These are phyloP conservation scores for Wilcoxina mikolae DNA, from an alignment of 495 filamentous ascomycete species.

Conservation along the genomic window DNA sequence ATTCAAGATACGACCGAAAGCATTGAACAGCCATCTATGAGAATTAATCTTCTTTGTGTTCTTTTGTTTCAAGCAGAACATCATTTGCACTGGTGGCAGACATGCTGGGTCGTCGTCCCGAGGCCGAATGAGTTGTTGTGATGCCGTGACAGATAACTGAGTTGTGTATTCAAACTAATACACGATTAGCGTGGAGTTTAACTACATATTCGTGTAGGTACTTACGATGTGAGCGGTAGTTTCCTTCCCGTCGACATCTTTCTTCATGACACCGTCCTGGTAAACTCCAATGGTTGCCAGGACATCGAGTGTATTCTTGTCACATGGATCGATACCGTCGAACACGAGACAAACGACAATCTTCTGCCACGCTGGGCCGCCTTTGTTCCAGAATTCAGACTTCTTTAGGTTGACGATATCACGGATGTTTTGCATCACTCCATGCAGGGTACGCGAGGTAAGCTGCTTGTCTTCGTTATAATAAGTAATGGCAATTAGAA, in stretches of 20 bases:
- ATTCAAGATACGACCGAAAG: slow-evolving; percentile 31
- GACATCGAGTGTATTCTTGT: slow-evolving; percentile 31
- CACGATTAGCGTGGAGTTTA: slow-evolving; percentile 9
- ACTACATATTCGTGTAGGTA: no score
- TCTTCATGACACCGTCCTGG: slow-evolving; percentile 32
- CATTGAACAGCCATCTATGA: slow-evolving; percentile 33
- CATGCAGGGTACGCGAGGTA: slow-evolving; percentile 31
- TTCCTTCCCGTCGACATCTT: slow-evolving; percentile 30
- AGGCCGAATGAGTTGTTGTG: slow-evolving; percentile 89
- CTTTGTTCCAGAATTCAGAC: slow-evolving; percentile 31
- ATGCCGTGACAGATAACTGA: slow-evolving; percentile 39
- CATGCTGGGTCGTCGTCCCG: slow-evolving; percentile 36
- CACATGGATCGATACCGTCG: slow-evolving; percentile 31
- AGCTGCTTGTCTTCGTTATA: slow-evolving; percentile 33
- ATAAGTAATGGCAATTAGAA: slow-evolving; percentile 33
- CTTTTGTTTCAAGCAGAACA: slow-evolving; percentile 34
- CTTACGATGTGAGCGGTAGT: slow-evolving; percentile 33
- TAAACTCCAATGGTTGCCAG: slow-evolving; percentile 32
- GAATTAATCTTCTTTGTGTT: slow-evolving; percentile 35
- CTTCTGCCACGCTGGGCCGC: slow-evolving; percentile 33
- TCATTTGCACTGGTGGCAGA: slow-evolving; percentile 30
- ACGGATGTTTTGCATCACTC: slow-evolving; percentile 33
- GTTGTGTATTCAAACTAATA: slow-evolving; percentile 31
- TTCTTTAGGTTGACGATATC: slow-evolving; percentile 31
- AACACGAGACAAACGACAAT: slow-evolving; percentile 34